A percentile compares a stretch with the other conserved stretches of the same genome.
phyloP scores from a whole-genome alignment of 1,284 basidiomycete genomes.

The Xerocomus amazonicus region DNA sequence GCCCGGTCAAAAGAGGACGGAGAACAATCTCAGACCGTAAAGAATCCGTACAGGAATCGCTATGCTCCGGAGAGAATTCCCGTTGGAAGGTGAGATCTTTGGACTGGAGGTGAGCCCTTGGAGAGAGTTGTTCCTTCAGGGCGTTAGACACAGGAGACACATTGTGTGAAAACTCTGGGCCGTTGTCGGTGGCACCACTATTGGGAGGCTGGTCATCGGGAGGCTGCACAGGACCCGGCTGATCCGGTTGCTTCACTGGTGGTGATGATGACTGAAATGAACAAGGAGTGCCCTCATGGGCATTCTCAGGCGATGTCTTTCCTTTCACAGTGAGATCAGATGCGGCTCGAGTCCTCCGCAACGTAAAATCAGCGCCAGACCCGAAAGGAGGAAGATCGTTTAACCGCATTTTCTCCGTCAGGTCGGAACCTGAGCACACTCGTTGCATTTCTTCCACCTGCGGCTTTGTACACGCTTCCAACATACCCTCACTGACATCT shows the following conservation, averaged over 20 bases:
- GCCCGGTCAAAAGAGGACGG: slow-evolving; percentile 26
- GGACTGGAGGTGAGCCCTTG: not conserved
- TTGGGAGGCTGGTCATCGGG: slow-evolving; percentile 28
- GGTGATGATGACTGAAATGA: not conserved
- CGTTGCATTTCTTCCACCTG: slow-evolving; percentile 4
- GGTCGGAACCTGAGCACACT: slow-evolving; percentile 3
- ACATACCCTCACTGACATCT: not conserved
- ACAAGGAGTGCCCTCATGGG: slow-evolving; percentile 1
- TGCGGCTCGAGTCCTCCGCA: slow-evolving; percentile 25
- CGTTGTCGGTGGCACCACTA: slow-evolving; percentile 1
- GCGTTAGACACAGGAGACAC: not conserved
- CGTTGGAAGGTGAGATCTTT: not conserved
- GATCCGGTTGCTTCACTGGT: not conserved
- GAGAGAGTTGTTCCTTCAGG: not conserved
- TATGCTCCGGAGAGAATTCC: not conserved
- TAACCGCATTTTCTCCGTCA: slow-evolving; percentile 17
- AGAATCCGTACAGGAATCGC: slow-evolving; percentile 3
- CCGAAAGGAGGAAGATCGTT: slow-evolving; percentile 3
- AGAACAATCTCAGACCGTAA: slow-evolving; percentile 12
- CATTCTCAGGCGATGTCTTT: slow-evolving; percentile 5
- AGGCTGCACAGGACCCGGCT: slow-evolving; percentile 19
- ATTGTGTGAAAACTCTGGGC: not conserved
- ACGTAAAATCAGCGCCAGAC: slow-evolving; percentile 2
- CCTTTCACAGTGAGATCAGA: slow-evolving; percentile 33
- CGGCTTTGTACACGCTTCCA: not conserved